phyloP scores from a whole-genome alignment of 768 basidiomycete species.

The Lentinus brumalis region DNA sequence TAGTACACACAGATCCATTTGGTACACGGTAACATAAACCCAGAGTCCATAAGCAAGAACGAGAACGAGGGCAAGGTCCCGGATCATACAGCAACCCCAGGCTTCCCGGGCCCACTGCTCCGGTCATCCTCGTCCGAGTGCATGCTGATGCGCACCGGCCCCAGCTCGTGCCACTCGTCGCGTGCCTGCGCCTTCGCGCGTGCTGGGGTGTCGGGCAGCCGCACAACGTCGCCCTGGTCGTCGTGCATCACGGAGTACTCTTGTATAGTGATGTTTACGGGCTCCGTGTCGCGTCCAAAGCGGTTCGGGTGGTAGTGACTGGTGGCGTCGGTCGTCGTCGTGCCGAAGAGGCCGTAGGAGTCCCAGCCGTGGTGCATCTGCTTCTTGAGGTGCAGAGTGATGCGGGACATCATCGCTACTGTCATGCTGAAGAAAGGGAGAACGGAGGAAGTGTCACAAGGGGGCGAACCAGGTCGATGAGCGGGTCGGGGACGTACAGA shows the following conservation, averaged over 20 bases:
- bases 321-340: background rate
- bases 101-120: too few relatives aligned
- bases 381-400: constrained; percentile 61
- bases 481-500: constrained; percentile 34
- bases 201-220: background rate
- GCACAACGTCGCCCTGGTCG: constrained; percentile 13
- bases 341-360: constrained; percentile 4
- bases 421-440: constrained; percentile 24
- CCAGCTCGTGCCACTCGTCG: constrained; percentile 15
- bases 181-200: background rate
- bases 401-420: constrained; percentile 71
- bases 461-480: background rate
- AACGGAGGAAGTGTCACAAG: background rate
- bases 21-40: too few relatives aligned
- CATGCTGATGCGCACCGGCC: constrained; percentile 11
- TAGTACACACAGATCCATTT: background rate
- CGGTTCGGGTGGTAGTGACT: background rate
- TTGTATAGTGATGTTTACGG: constrained; percentile 13
- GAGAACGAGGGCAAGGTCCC: background rate
- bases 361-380: constrained; percentile 16
- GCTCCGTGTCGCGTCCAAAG: background rate
- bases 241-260: constrained; percentile 21
- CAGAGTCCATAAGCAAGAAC: too few relatives aligned
- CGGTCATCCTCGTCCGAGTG: background rate
- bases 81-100: background rate